These are phyloP conservation scores for Gomphus sp. DNA, from an alignment of 1,284 basidiomycete species.

Conservation along the genomic window DNA sequence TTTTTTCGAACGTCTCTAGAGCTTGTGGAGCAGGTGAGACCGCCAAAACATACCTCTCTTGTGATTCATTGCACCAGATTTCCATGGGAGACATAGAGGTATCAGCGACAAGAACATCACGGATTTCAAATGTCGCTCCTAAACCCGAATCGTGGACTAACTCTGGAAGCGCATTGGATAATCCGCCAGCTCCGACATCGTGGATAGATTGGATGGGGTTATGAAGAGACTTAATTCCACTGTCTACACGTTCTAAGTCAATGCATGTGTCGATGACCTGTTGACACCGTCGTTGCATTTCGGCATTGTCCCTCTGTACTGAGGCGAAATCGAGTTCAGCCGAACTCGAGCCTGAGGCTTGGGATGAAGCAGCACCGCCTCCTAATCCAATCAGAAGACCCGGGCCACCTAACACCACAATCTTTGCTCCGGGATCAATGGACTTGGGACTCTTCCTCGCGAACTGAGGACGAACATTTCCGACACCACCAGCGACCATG, in stretches of 20 bases:
- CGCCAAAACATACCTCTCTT: constrained; percentile 96
- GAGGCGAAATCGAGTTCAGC: constrained; percentile 96
- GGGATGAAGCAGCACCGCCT: constrained; percentile 92
- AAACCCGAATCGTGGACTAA: constrained; percentile 91
- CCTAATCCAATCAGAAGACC: constrained; percentile 96
- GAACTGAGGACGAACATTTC: constrained; percentile 81
- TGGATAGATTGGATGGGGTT: constrained; percentile 96
- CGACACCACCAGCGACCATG: constrained; percentile 97
- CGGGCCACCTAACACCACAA: constrained; percentile 95
- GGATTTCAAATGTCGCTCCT: constrained; percentile 91
- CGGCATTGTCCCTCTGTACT: constrained; percentile 96
- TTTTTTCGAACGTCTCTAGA: constrained; percentile 55
- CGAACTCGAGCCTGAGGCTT: constrained; percentile 79
- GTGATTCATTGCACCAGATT: constrained; percentile 99
- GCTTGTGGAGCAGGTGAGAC: constrained; percentile 48
- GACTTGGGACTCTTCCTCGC: constrained; percentile 54
- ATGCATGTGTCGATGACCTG: constrained; percentile 95
- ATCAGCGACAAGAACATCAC: constrained; percentile 90
- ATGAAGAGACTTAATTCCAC: constrained; percentile 10
- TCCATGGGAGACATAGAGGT: constrained; percentile 97
- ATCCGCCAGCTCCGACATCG: constrained; percentile 95
- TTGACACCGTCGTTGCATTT: constrained; percentile 96
- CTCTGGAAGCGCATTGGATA: constrained; percentile 96
- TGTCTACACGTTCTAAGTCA: constrained; percentile 36
- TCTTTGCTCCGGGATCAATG: constrained; percentile 72